Conservation (phyloP, 2,329 filamentous ascomycete genomes). For the Pseudogymnoascus sp. region DNA sequence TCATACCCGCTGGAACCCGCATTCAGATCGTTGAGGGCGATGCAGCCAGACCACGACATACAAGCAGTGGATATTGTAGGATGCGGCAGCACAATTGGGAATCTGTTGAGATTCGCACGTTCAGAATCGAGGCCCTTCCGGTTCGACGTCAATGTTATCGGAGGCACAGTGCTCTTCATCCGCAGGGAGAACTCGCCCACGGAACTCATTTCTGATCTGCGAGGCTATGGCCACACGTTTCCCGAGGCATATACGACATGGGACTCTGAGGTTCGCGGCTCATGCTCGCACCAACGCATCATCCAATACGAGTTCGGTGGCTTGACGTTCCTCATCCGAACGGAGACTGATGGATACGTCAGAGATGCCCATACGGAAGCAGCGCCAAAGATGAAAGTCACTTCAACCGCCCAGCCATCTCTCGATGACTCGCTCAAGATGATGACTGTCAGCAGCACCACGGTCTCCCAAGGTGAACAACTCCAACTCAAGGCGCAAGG, state of each 20-base stretch:
- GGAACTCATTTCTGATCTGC: slow-evolving; percentile 47
- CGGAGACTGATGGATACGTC: slow-evolving; percentile 52
- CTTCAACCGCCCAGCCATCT: no score
- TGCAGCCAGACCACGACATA: slow-evolving; percentile 31
- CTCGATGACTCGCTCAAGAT: slow-evolving; percentile 30
- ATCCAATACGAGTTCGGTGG: slow-evolving; percentile 51
- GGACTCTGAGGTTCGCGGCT: slow-evolving; percentile 45
- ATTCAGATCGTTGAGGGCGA: slow-evolving; percentile 32
- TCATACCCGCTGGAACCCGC: slow-evolving; percentile 35
- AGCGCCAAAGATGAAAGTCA: no score
- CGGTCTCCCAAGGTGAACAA: no score
- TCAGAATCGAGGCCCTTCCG: slow-evolving; percentile 44
- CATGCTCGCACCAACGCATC: slow-evolving; percentile 54
- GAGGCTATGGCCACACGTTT: slow-evolving; percentile 59
- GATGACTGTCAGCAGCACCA: no score
- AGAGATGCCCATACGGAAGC: not conserved
- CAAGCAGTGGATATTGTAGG: slow-evolving; percentile 46
- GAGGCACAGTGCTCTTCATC: slow-evolving; percentile 53
- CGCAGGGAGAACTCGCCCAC: slow-evolving; percentile 53
- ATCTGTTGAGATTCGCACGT: slow-evolving; percentile 49
- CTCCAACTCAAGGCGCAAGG: slow-evolving; percentile 26
- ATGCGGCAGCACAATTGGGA: slow-evolving; percentile 54
- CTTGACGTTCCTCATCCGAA: slow-evolving; percentile 45
- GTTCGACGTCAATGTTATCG: slow-evolving; percentile 49
- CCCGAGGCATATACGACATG: slow-evolving; percentile 60